Conservation (phyloP, 352 stramenopile genomes). For the Saprolegnia parasitica region DNA sequence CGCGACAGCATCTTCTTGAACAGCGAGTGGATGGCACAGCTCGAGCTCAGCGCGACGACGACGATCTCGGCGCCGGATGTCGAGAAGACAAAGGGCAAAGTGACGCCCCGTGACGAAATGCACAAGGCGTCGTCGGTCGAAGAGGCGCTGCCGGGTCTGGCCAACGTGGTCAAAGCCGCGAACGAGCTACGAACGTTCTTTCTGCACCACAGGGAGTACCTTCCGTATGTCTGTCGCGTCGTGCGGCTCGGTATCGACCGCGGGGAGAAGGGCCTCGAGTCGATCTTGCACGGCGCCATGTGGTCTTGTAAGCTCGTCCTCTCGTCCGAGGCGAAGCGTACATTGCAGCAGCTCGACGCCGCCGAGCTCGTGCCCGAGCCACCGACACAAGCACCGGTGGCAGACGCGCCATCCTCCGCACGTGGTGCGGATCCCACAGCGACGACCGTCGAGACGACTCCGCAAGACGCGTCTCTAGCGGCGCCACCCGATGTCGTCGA, state of each 20-base stretch:
- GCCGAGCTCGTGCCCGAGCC: slow-evolving; percentile 1
- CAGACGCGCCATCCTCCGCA: not conserved
- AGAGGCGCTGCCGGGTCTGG: slow-evolving; percentile 6
- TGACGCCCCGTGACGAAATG: slow-evolving; percentile 19
- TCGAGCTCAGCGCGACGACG: slow-evolving; percentile 3
- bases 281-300: not conserved
- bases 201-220: slow-evolving; percentile 9
- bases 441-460: not conserved
- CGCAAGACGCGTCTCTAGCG: not conserved
- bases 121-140: too few relatives aligned
- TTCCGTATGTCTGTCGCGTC: slow-evolving; percentile 13
- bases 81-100: not conserved
- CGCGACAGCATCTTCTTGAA: slow-evolving; percentile 19
- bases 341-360: not conserved
- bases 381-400: not conserved
- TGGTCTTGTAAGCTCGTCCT: slow-evolving; percentile 5
- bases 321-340: not conserved
- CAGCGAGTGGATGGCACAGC: not conserved
- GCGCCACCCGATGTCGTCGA: not conserved
- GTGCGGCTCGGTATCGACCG: not conserved
- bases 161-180: slow-evolving; percentile 6
- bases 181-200: slow-evolving; percentile 13
- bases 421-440: not conserved
- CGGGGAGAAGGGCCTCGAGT: not conserved
- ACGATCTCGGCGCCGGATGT: not conserved